These are phyloP conservation scores for Thyridium curvatum DNA, from an alignment of 2,329 filamentous ascomycete genomes.

Conservation along the genomic window DNA sequence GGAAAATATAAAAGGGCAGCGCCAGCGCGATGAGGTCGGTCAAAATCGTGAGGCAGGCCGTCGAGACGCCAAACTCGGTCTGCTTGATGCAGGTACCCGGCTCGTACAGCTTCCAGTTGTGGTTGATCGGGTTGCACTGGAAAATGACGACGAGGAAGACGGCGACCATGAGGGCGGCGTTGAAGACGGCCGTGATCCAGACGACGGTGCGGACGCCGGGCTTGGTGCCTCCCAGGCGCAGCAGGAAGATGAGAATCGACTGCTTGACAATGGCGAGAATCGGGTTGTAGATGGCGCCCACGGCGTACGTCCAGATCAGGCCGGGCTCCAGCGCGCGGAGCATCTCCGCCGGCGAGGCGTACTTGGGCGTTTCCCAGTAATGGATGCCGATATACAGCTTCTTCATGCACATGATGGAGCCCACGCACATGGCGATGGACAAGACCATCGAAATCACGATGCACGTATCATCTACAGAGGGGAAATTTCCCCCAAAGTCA, in stretches of 20 bases:
- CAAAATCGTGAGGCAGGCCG: slow-evolving; percentile 20
- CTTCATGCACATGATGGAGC: slow-evolving; percentile 9
- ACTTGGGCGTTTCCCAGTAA: slow-evolving; percentile 4
- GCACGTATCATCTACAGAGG: slow-evolving; percentile 6
- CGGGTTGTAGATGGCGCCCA: slow-evolving; percentile 12
- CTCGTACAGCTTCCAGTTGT: slow-evolving; percentile 31
- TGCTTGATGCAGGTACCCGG: slow-evolving; percentile 21
- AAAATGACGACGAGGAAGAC: slow-evolving; percentile 26
- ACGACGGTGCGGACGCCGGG: slow-evolving; percentile 17
- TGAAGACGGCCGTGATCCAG: slow-evolving; percentile 19
- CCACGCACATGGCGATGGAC: slow-evolving; percentile 6
- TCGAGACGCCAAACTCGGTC: slow-evolving; percentile 15
- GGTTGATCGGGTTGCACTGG: slow-evolving; percentile 32
- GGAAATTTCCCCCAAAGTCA: no score
- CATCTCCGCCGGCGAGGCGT: no score
- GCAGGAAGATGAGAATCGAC: slow-evolving; percentile 23
- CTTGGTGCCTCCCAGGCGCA: slow-evolving; percentile 22
- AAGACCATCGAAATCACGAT: slow-evolving; percentile 8
- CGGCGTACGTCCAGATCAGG: slow-evolving; percentile 9
- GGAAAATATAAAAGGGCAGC: slow-evolving; percentile 33
- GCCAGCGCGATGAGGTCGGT: slow-evolving; percentile 23
- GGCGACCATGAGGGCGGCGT: slow-evolving; percentile 20
- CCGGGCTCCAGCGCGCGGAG: slow-evolving; percentile 3
- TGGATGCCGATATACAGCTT: slow-evolving; percentile 11
- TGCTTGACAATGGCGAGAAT: slow-evolving; percentile 24